These are phyloP conservation scores for Hylodesmum podocarpum DNA, from an alignment of 306 rosid species.

Conservation along the genomic window DNA sequence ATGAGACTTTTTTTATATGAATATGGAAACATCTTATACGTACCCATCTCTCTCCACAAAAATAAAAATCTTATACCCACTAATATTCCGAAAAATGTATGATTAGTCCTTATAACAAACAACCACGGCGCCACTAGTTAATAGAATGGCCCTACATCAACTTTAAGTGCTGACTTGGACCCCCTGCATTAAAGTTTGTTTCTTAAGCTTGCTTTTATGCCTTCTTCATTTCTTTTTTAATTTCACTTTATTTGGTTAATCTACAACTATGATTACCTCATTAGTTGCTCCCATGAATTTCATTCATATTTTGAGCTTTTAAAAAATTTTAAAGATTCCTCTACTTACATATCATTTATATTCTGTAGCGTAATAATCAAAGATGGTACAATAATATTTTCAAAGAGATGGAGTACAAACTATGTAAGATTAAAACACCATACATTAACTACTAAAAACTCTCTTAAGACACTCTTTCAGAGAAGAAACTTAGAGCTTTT, in stretches of 20 bases:
- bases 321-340: not conserved
- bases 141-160: not conserved
- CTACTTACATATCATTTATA: not conserved
- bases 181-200: not conserved
- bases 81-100: not conserved
- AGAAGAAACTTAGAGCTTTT: too few species aligned
- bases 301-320: not conserved
- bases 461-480: too few species aligned
- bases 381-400: too few species aligned
- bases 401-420: too few species aligned
- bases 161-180: not conserved
- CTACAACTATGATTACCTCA: not conserved
- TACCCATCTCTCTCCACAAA: too few species aligned
- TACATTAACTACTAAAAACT: too few species aligned
- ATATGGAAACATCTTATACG: not conserved
- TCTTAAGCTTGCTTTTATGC: not conserved
- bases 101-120: not conserved
- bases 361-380: too few species aligned
- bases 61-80: too few species aligned
- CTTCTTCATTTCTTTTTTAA: not conserved
- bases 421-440: too few species aligned
- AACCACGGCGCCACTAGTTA: not conserved
- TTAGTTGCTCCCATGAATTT: not conserved
- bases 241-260: not conserved
- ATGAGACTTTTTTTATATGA: not conserved